Evolutionary conservation across 2,329 filamentous ascomycete genomes (phyloP), one percentile per base, ranked within the genome.

Genomic region (Aspergillus pseudonomiae): DNA sequence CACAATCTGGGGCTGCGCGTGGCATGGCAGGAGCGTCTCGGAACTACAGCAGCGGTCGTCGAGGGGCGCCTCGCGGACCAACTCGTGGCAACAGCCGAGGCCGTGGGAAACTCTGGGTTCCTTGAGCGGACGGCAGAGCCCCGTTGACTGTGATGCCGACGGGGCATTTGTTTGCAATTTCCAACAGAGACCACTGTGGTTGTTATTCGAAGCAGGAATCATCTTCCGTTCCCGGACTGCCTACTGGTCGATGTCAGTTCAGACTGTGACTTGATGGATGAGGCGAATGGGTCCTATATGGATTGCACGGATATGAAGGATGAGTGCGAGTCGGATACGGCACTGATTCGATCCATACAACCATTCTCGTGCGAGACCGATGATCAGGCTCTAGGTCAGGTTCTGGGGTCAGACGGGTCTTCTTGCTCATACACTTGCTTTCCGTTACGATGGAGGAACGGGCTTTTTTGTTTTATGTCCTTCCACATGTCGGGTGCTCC

Each of bases 51-150:
- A 70, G 65, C 46, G 72, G 71, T 46, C 75, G 75, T 41, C 77
- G 78, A 34, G 76, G 78, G 43, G 77, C 68, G 43, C 63, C 73
- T 63, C 76, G 78, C 56, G 76, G 76, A 30, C 64, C 67, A 30
- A 60, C 73, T 45, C 74, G 78, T 64, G 78, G 78, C 50, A 71
- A 68, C 64, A 70, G 70, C 54, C 76, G 79, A 64, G 79, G 79
- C 32, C 78, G 78, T 61, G 79, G 79, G 34, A 81, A 79, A 60
- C 72, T 81, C 50, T 81, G 79, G 79, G 79, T 80, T 77, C 79
- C 79, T 76, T 81, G 77, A 80, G 67, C 55, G 55, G 30, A 64
- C 46, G 50, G 36, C 52, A 36, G 52, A 56, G 64, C 43, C 63
- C 63, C 64, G 68, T 71, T 59, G 65, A 62, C 64, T 53, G 43